Evolutionary conservation across 1,284 basidiomycete species (phyloP).

Genomic region (Bondarzewia mesenterica): DNA sequence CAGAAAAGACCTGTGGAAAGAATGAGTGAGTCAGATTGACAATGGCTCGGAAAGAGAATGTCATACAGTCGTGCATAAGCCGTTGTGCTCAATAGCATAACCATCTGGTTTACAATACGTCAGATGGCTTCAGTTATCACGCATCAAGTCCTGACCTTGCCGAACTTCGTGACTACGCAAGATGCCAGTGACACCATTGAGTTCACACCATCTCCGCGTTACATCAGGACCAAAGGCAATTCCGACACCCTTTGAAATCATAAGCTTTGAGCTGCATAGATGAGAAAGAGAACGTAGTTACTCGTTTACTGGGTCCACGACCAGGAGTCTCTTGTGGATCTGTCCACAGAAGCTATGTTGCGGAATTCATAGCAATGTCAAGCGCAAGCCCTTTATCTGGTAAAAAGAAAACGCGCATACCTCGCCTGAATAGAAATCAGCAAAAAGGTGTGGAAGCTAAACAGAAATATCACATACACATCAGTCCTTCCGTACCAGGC

Average conservation of each 20-base stretch:
- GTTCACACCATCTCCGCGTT: constrained; percentile 80
- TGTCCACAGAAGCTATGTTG: constrained; percentile 74
- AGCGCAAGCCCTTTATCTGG: neutral
- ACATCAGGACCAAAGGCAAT: constrained; percentile 95
- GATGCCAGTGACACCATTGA: constrained; percentile 83
- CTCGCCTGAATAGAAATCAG: constrained; percentile 35
- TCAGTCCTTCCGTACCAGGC: constrained; percentile 91
- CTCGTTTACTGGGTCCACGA: constrained; percentile 94
- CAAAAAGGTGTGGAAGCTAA: neutral
- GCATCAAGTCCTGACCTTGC: constrained; percentile 59
- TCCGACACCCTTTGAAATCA: constrained; percentile 70
- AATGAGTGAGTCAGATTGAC: neutral
- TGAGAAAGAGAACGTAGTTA: constrained; percentile 25
- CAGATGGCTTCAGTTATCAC: constrained; percentile 1
- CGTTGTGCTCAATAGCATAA: constrained; percentile 85
- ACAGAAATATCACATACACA: constrained; percentile 55
- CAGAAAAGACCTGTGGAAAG: constrained; percentile 60
- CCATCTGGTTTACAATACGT: constrained; percentile 42
- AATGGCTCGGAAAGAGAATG: constrained; percentile 16
- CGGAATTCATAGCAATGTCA: too few relatives aligned
- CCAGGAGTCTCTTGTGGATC: constrained; percentile 89
- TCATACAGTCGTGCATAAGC: constrained; percentile 77
- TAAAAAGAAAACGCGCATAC: constrained; percentile 47
- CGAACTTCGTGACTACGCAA: constrained; percentile 97
- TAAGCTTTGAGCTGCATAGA: neutral